Evolutionary conservation across 2,329 filamentous ascomycete genomes (phyloP).

Genomic region (Hymenoscyphus occultus): DNA sequence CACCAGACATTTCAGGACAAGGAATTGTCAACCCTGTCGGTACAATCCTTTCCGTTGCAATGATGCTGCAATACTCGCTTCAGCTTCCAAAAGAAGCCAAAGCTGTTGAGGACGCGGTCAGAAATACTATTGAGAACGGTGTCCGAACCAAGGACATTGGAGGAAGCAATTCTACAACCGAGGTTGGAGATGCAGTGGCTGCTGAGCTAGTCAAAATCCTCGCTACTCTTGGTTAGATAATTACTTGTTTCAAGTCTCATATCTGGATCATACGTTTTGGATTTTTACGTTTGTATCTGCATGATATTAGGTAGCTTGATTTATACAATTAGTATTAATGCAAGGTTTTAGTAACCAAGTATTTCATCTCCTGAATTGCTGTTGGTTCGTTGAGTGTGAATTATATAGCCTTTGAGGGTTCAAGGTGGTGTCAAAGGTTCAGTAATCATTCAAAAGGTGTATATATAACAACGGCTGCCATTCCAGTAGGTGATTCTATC

Average conservation of each 20-base stretch:
- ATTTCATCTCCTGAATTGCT: no score
- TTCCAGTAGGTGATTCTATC: no score
- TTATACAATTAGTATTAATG: not conserved
- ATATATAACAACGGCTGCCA: no score
- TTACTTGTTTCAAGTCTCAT: not conserved
- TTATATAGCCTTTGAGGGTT: no score
- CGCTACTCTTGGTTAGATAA: not conserved
- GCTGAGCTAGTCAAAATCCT: constrained; percentile 70
- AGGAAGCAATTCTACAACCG: constrained; percentile 67
- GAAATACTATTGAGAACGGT: constrained; percentile 73
- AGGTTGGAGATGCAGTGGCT: constrained; percentile 81
- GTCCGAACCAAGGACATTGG: constrained; percentile 82
- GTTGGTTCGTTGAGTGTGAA: no score
- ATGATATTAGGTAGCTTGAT: not conserved
- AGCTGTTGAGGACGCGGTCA: constrained; percentile 78
- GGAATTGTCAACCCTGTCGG: constrained; percentile 91
- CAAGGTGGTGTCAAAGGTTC: no score
- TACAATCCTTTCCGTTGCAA: constrained; percentile 85
- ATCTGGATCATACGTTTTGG: not conserved
- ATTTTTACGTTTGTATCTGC: not conserved
- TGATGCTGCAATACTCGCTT: constrained; percentile 95
- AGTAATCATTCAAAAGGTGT: no score
- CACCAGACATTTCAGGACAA: constrained; percentile 89
- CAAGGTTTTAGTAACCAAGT: not conserved
- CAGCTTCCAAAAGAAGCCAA: constrained; percentile 73